These are phyloP conservation scores for Aureobasidium lini DNA, from an alignment of 2,329 filamentous ascomycete genomes.

Conservation along the genomic window DNA sequence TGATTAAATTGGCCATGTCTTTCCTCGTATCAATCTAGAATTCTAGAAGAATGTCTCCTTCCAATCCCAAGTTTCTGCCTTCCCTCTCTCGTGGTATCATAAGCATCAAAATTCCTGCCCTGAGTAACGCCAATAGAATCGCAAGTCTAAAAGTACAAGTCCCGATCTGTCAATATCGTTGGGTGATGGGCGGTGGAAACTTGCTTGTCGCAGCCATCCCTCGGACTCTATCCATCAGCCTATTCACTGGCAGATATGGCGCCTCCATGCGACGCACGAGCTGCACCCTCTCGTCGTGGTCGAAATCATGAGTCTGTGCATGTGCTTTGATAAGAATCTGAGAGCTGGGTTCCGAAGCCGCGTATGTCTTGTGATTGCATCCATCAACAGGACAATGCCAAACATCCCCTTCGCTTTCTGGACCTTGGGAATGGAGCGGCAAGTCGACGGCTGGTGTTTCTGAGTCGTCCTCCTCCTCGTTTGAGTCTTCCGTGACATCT, in stretches of 20 bases:
- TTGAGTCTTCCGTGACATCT: background rate
- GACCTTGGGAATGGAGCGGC: background rate
- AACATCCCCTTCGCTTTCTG: constrained; percentile 35
- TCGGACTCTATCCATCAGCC: constrained; percentile 40
- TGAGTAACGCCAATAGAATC: background rate
- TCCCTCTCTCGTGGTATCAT: constrained; percentile 11
- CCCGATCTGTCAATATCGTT: constrained; percentile 14
- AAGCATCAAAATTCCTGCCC: background rate
- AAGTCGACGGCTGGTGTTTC: background rate
- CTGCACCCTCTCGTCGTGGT: constrained; percentile 43
- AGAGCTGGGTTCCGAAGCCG: constrained; percentile 49
- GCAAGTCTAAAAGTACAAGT: background rate
- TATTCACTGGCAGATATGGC: constrained; percentile 37
- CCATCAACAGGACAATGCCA: constrained; percentile 61
- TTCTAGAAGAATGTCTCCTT: background rate
- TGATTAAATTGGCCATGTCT: background rate
- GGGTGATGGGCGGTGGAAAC: constrained; percentile 10
- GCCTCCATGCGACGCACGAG: constrained; percentile 50
- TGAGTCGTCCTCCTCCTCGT: background rate
- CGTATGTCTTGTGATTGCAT: constrained; percentile 57
- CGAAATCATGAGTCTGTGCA: constrained; percentile 52
- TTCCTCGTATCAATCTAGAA: background rate
- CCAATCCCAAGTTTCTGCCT: background rate
- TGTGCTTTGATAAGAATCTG: constrained; percentile 54
- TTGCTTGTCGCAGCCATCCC: constrained; percentile 29